Conservation (phyloP, 306 rosid genomes). For the Hippophae gyantsensis region DNA sequence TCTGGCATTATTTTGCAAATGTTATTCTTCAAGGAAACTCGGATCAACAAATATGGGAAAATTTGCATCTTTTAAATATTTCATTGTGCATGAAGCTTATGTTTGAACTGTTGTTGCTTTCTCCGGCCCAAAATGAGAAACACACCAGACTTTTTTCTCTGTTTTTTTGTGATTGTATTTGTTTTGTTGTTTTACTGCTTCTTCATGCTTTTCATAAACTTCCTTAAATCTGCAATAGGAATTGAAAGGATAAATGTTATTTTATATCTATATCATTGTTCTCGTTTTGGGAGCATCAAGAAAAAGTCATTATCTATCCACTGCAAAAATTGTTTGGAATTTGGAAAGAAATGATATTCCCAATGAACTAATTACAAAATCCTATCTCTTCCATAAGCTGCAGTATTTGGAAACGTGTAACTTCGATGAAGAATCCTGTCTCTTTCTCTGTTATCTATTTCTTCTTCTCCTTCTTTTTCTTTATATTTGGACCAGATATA, state of each 20-base stretch:
- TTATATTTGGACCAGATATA: too few species aligned
- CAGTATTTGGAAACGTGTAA: constrained; percentile 19
- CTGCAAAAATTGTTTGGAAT: constrained; percentile 30
- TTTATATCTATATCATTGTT: constrained; percentile 37
- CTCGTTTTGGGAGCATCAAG: constrained; percentile 45
- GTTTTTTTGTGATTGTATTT: constrained; percentile 12
- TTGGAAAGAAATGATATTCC: constrained; percentile 11
- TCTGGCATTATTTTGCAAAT: neutral
- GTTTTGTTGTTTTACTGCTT: constrained; percentile 23
- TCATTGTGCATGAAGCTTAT: neutral
- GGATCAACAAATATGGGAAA: constrained; percentile 10
- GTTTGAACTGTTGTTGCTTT: constrained; percentile 20
- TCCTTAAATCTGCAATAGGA: constrained; percentile 35
- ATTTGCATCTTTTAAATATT: neutral
- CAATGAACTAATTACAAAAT: constrained; percentile 18
- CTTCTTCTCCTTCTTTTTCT: too few species aligned
- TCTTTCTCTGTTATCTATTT: too few species aligned
- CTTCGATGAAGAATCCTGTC: neutral
- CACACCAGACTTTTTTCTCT: constrained; percentile 10
- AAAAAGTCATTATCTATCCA: constrained; percentile 46
- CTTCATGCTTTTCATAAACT: constrained; percentile 19
- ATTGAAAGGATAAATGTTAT: constrained; percentile 12
- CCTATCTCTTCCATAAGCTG: constrained; percentile 3
- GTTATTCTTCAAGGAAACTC: neutral
- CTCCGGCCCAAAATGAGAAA: constrained; percentile 21